Conservation (phyloP, 2,329 filamentous ascomycete genomes). For the Fusarium scirpi region DNA sequence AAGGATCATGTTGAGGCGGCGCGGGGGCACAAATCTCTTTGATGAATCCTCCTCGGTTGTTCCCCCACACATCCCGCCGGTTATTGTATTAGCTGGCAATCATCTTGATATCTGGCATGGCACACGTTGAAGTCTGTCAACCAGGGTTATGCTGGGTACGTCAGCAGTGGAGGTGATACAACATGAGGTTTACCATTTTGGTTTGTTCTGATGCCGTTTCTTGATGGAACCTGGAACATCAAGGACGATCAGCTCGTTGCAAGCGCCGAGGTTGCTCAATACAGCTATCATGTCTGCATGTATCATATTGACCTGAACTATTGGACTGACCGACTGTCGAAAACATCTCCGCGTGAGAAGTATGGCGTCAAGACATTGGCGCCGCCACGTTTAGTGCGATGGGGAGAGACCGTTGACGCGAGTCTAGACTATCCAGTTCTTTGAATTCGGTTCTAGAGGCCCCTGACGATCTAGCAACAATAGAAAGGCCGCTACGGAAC, state of each 20-base stretch:
- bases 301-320: constrained; percentile 17
- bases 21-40: constrained; percentile 12
- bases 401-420: constrained; percentile 34
- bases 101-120: constrained; percentile 15
- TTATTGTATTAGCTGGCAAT: constrained; percentile 18
- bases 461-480: constrained; percentile 37
- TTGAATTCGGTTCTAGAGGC: constrained; percentile 9
- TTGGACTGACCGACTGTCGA: constrained; percentile 23
- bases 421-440: constrained; percentile 37
- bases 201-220: constrained; percentile 22
- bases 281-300: constrained; percentile 3
- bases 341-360: constrained; percentile 19
- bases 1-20: constrained; percentile 24
- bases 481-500: constrained; percentile 24
- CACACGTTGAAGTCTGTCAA: constrained; percentile 8
- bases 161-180: constrained; percentile 40
- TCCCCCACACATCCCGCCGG: constrained; percentile 36
- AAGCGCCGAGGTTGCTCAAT: constrained; percentile 4
- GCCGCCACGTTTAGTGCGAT: constrained; percentile 32
- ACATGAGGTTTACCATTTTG: constrained; percentile 19
- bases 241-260: constrained; percentile 6
- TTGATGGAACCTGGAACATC: neutral
- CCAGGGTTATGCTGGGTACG: constrained; percentile 36
- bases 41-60: constrained; percentile 22
- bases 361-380: constrained; percentile 36